Conservation (phyloP, 2,329 filamentous ascomycete genomes). For the Metarhizium brunneum region DNA sequence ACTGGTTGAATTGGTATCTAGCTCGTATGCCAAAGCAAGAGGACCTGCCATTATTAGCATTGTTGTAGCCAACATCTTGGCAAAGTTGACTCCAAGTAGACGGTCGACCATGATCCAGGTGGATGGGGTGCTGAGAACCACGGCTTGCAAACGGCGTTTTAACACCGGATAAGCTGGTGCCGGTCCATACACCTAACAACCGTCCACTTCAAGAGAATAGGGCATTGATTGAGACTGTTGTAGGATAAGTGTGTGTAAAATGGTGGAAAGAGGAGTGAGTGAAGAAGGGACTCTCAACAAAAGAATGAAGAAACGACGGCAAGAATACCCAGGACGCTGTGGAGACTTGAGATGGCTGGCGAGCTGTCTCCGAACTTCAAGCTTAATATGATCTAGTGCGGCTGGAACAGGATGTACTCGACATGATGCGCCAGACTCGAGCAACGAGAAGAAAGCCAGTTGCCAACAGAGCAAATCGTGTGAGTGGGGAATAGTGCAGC, state of each 20-base stretch:
- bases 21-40: conserved; percentile 22
- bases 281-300: neutral
- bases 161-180: neutral
- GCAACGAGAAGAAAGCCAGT: neutral
- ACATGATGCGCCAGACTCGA: too few relatives aligned
- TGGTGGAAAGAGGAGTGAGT: neutral
- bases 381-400: neutral
- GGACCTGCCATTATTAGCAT: conserved; percentile 8
- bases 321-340: neutral
- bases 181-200: neutral
- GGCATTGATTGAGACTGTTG: neutral
- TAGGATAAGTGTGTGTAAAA: neutral
- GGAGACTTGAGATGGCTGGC: neutral
- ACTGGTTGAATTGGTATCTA: conserved; percentile 29
- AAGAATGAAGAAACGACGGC: neutral
- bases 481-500: neutral
- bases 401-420: too few relatives aligned
- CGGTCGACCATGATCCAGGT: neutral
- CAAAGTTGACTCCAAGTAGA: neutral
- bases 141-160: neutral
- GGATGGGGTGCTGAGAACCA: neutral
- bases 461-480: neutral
- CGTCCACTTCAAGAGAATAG: neutral
- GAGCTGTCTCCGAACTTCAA: neutral
- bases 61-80: neutral